Evolutionary conservation across 2,329 filamentous ascomycete genomes (phyloP), one percentile per base, ranked within the genome.

Genomic region (Arthrobotrys pseudoclavata): DNA sequence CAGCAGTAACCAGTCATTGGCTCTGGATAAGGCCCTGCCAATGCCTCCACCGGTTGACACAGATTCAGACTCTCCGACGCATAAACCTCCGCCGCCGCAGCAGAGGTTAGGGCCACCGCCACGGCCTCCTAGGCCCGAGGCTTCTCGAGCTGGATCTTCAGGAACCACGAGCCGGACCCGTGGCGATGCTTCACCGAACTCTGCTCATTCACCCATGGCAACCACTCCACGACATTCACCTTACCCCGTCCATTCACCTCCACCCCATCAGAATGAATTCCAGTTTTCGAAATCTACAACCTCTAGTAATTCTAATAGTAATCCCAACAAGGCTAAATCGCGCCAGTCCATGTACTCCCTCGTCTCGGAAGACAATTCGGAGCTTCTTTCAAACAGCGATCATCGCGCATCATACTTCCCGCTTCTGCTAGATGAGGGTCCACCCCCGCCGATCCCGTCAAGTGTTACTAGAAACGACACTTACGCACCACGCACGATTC

Each of bases 1-100:
- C 18, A 60, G 76, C 47, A 80, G 79, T 40, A 80, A 64, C 37
- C 66, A 61, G 24, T 76, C 29, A 82, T 81, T 75, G 83, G 80
- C 69, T 80, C 80, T 79, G 72, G 80, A 37, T 74, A 81, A 55
- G 80, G 79, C 45, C 80, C 82, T 55, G 80, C 60, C 62, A 81
- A 83, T 76, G 80, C 64, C 79, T 80, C 60, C 79, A 77, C 78
- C 79, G 22, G 47, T 69, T 79, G 79, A 79, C 81, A 31, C 63
- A 15, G 72, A 81, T 82, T 77, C 83, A 81, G 63, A 76, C 80
- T 82, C 69, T 31, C 61, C 69, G 26, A 64, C 63, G 15, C 22
- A 69, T 4, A 79, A 76, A 62, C 79, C 81, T n/a, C 80, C 82
- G 0, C 50, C 37, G n/a, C 29, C 22, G 24, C 50, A 57, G 20